Conservation (phyloP, 2,329 filamentous ascomycete genomes). For the Alternaria infectoria region DNA sequence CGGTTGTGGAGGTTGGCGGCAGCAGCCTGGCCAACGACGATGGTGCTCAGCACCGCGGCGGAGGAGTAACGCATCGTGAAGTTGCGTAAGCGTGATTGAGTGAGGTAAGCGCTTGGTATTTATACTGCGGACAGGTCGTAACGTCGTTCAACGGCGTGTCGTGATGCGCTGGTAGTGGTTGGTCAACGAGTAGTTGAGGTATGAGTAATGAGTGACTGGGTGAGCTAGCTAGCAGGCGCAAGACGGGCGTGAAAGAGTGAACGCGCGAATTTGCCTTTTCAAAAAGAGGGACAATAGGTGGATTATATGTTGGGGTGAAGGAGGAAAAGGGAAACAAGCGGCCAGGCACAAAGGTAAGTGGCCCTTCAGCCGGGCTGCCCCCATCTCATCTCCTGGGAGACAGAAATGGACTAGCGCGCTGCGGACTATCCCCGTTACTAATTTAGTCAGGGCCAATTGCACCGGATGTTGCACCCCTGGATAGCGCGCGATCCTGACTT, state of each 20-base stretch:
- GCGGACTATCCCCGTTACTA: constrained; percentile 28
- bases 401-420: constrained; percentile 20
- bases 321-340: constrained; percentile 29
- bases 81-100: constrained; percentile 5
- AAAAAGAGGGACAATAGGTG: constrained; percentile 29
- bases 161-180: constrained; percentile 3
- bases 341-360: constrained; percentile 28
- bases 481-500: constrained; percentile 4
- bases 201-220: constrained; percentile 37
- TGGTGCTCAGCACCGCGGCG: constrained; percentile 46
- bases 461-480: constrained; percentile 23
- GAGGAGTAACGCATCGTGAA: constrained; percentile 45
- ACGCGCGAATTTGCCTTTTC: constrained; percentile 42
- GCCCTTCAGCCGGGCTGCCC: constrained; percentile 27
- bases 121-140: constrained; percentile 25
- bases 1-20: constrained; percentile 40
- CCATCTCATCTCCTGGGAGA: constrained; percentile 33
- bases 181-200: constrained; percentile 6
- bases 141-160: constrained; percentile 36
- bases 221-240: constrained; percentile 20
- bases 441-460: constrained; percentile 35
- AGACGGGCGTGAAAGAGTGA: constrained; percentile 48
- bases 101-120: constrained; percentile 11
- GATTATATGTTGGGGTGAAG: constrained; percentile 36
- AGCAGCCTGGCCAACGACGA: constrained; percentile 44